These are phyloP conservation scores for Polychaeton citri DNA, from an alignment of 2,329 filamentous ascomycete species.

Conservation along the genomic window DNA sequence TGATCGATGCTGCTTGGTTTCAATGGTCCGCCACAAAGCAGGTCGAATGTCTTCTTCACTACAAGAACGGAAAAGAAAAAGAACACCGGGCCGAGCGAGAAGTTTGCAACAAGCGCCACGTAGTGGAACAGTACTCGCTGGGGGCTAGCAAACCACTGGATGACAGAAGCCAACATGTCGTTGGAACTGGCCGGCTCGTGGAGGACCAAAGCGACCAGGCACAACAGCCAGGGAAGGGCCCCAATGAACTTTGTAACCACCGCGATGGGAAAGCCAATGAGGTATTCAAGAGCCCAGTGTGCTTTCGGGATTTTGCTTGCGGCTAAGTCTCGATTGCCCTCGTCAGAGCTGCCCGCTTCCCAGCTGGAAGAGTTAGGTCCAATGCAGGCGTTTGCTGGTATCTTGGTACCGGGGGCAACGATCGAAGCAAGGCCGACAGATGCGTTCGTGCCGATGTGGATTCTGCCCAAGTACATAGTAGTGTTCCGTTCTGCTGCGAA, in stretches of 20 bases:
- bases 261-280: slow-evolving; percentile 32
- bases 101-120: slow-evolving; percentile 31
- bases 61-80: slow-evolving; percentile 30
- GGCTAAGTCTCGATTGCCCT: slow-evolving; percentile 34
- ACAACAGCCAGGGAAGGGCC: slow-evolving; percentile 30
- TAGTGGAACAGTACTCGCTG: slow-evolving; percentile 39
- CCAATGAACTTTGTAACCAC: slow-evolving; percentile 29
- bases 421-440: slow-evolving; percentile 37
- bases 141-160: slow-evolving; percentile 37
- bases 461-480: slow-evolving; percentile 42
- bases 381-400: slow-evolving; percentile 39
- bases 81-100: slow-evolving; percentile 30
- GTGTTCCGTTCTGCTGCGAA: slow-evolving; percentile 46
- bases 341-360: slow-evolving; percentile 35
- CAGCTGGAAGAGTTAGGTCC: slow-evolving; percentile 46
- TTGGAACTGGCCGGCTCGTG: slow-evolving; percentile 20
- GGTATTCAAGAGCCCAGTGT: slow-evolving; percentile 31
- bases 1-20: slow-evolving; percentile 19
- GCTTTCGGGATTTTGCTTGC: slow-evolving; percentile 26
- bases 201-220: slow-evolving; percentile 32
- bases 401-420: slow-evolving; percentile 35
- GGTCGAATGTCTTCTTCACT: slow-evolving; percentile 30
- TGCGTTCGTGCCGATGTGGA: slow-evolving; percentile 35
- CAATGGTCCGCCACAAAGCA: slow-evolving; percentile 16
- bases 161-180: slow-evolving; percentile 28